These are phyloP conservation scores for Harringtonia aguacate DNA, from an alignment of 2,329 filamentous ascomycete species.

Conservation along the genomic window DNA sequence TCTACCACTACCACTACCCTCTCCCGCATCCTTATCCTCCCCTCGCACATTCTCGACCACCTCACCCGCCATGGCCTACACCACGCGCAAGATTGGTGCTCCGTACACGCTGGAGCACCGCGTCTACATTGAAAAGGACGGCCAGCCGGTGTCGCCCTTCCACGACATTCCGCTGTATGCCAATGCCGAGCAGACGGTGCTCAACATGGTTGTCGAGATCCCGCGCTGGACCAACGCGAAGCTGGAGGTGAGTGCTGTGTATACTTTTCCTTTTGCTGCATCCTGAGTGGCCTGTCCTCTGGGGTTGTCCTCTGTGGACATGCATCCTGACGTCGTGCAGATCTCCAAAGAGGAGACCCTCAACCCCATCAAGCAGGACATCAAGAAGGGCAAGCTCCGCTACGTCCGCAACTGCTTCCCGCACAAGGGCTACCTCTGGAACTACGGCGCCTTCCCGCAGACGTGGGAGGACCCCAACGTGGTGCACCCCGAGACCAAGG, in stretches of 20 bases:
- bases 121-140: constrained; percentile 97
- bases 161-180: constrained; percentile 98
- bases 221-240: constrained; percentile 99
- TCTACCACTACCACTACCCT: neutral
- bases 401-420: constrained; percentile 99
- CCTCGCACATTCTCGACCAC: neutral
- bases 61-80: constrained; percentile 49
- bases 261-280: neutral
- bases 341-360: constrained; percentile 98
- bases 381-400: constrained; percentile 99
- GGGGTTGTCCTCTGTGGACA: no score
- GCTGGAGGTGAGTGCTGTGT: constrained; percentile 71
- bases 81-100: constrained; percentile 75
- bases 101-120: constrained; percentile 94
- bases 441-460: constrained; percentile 99
- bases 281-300: no score
- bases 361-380: constrained; percentile 99
- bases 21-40: neutral
- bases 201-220: constrained; percentile 99
- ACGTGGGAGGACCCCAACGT: constrained; percentile 99
- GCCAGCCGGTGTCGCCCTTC: constrained; percentile 85
- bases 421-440: constrained; percentile 99
- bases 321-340: constrained; percentile 41
- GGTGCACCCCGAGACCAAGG: constrained; percentile 97
- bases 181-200: constrained; percentile 87